phyloP scores from a whole-genome alignment of 768 basidiomycete genomes.

The Auricularia sp. region DNA sequence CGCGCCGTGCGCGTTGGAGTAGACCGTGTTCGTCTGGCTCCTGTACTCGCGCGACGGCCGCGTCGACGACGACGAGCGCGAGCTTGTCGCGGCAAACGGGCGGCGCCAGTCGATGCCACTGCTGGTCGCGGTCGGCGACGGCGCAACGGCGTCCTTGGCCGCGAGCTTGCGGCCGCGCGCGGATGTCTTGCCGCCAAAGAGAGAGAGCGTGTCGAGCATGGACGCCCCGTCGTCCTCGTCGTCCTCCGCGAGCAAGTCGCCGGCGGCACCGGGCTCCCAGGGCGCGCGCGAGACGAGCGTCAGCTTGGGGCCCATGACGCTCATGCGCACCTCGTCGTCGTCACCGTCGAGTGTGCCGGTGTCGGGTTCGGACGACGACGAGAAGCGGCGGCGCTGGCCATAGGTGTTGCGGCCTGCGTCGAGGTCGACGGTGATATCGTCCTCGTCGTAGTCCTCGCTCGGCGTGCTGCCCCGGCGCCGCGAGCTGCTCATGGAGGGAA shows the following conservation, averaged over 20 bases:
- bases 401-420: background rate
- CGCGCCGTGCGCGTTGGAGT: background rate
- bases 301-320: conserved; percentile 74
- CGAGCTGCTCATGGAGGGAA: background rate
- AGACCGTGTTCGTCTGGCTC: background rate
- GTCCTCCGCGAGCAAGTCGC: conserved; percentile 29
- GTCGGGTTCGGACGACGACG: background rate
- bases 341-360: conserved; percentile 23
- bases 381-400: background rate
- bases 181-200: conserved; percentile 13
- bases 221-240: conserved; percentile 34
- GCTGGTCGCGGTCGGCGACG: background rate
- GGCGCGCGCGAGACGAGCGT: conserved; percentile 73
- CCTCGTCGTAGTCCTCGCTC: background rate
- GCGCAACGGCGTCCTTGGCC: background rate
- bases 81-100: background rate
- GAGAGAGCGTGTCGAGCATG: conserved; percentile 18
- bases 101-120: background rate
- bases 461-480: background rate
- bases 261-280: conserved; percentile 59
- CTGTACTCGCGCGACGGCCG: background rate
- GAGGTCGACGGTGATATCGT: background rate
- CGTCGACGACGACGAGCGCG: background rate
- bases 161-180: background rate
- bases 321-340: conserved; percentile 28